A percentile compares a stretch with the other conserved stretches of the same genome.
phyloP scores from a whole-genome alignment of 1,139 yeast species.

The Taphrina pruni region DNA sequence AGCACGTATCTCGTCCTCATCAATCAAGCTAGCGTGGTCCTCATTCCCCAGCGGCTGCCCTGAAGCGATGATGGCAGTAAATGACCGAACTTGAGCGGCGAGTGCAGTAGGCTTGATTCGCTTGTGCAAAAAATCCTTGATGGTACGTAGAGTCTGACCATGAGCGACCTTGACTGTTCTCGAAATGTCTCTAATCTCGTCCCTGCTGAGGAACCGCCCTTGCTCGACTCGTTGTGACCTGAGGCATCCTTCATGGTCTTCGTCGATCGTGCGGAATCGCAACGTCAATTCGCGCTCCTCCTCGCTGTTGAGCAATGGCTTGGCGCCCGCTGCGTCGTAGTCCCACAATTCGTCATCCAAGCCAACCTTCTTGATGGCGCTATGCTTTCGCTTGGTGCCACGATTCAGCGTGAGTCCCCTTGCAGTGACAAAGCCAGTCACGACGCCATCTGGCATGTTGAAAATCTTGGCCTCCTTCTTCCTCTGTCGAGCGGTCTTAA shows the following conservation, averaged over 20 bases:
- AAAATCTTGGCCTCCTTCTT: constrained; percentile 56
- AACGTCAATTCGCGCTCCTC: constrained; percentile 30
- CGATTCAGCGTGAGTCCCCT: constrained; percentile 28
- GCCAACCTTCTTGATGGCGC: constrained; percentile 1
- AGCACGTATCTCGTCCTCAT: constrained; percentile 2
- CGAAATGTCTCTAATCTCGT: neutral
- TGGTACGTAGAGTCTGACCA: constrained; percentile 3
- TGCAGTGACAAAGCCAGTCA: constrained; percentile 70
- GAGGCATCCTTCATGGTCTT: constrained; percentile 25
- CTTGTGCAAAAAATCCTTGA: constrained; percentile 12
- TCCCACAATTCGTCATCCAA: constrained; percentile 9
- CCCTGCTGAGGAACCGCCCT: constrained; percentile 4
- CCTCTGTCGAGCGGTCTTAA: constrained; percentile 30
- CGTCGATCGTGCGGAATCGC: constrained; percentile 24
- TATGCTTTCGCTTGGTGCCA: constrained; percentile 31
- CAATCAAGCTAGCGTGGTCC: constrained; percentile 9
- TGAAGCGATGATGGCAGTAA: neutral
- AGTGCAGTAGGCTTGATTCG: neutral
- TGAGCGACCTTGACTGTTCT: constrained; percentile 1
- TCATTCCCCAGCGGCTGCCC: neutral
- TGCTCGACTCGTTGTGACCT: constrained; percentile 4
- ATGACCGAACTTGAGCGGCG: neutral
- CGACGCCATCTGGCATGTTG: constrained; percentile 80
- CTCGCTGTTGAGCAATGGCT: constrained; percentile 26
- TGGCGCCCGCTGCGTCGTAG: constrained; percentile 5